Base-by-base conservation (phyloP, 805 yeast species). In the Candida saitoana region DNA sequence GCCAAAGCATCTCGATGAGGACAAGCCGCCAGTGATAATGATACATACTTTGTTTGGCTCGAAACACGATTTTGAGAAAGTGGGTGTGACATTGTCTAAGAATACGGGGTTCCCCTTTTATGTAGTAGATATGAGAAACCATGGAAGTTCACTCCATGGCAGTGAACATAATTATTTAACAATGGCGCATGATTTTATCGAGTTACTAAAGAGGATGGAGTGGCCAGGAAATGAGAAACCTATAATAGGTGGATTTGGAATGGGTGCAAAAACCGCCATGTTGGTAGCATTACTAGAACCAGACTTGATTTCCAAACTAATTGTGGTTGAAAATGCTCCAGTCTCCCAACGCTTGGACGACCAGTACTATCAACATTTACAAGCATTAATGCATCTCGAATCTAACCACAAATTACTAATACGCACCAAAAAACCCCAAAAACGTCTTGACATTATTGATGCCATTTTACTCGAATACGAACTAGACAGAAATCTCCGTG, bases 201-300 rank as follows among this genome's bases (percentile, higher is more conserved):
- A 54, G 31, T 67, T 67, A 39, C 47, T 76, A 2, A 48, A 61
- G 27, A 51, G 57, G 9, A 34, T 43, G 12, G 16, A 44, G 1
- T 49, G 59, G 50, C 35, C 9, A 11, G 11, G 11, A 6, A 11
- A 42, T 7, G 35, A 50, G 4, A 42, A 43, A 7, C 56, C 49
- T 15, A 44, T 62, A 2, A 48, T 65, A 19, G 58, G 68, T 16
- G 84, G 85, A 0, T 82, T 75, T 51, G 77, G 82, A 15, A 72
- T 80, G 77, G 86, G 86, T 1, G 84, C 81, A 3, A 79, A 77
- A 50, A 69, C 74, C 1, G 77, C 76, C 0, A 69, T 80, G 73
- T 42, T 70, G 36, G 65, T 68, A 1, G 59, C 76, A 0, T 52
- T 80, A 25, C 50, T 55, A 43, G 47, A 62, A 35, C 77, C 77